Conservation (phyloP, 257 asterid species). For the Cinchona pubescens region DNA sequence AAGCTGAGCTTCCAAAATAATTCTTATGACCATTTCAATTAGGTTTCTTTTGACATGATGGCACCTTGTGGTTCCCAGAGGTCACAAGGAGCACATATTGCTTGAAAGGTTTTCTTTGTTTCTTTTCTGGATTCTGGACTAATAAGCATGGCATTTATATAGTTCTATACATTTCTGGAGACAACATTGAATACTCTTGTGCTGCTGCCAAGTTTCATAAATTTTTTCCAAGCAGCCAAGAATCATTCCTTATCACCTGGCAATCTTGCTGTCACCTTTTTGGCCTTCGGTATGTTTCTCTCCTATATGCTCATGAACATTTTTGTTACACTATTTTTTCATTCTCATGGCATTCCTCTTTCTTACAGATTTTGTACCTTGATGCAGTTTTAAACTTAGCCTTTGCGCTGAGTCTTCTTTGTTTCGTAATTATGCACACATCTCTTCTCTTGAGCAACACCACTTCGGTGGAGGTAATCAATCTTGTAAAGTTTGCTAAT, state of each 20-base stretch:
- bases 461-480: constrained; percentile 71
- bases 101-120: background rate
- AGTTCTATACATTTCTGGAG: constrained; percentile 78
- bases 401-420: constrained; percentile 78
- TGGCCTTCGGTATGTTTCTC: constrained; percentile 69
- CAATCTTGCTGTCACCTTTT: constrained; percentile 64
- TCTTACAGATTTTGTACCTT: constrained; percentile 71
- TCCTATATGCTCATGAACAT: constrained; percentile 9
- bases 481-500: background rate
- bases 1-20: background rate
- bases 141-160: constrained; percentile 19
- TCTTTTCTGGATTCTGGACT: constrained; percentile 17
- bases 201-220: constrained; percentile 75
- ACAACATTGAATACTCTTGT: constrained; percentile 64
- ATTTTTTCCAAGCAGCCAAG: constrained; percentile 48
- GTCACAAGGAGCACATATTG: constrained; percentile 1
- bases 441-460: constrained; percentile 73
- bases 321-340: constrained; percentile 14
- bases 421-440: constrained; percentile 72
- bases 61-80: background rate
- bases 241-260: constrained; percentile 62
- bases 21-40: background rate
- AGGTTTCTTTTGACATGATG: background rate
- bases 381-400: constrained; percentile 93
- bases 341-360: constrained; percentile 50